Evolutionary conservation across 495 filamentous ascomycete genomes (phyloP), one percentile per base, ranked within the genome.

Genomic region (Mycothermus thermophilus): DNA sequence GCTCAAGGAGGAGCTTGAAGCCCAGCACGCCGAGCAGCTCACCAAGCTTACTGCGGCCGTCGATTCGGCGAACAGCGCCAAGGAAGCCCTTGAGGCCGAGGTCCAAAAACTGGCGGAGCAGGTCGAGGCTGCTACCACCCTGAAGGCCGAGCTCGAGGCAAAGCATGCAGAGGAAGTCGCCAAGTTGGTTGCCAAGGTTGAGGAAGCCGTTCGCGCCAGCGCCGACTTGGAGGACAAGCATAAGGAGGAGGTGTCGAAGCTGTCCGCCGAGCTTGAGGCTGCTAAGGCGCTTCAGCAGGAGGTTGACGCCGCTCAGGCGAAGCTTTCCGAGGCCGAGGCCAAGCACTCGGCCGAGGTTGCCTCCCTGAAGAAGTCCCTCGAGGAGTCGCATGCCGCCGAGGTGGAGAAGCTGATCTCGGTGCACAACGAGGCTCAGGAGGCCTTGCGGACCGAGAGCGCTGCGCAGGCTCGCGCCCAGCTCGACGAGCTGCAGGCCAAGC

Each of bases 351-450:
- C 53, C 13, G 51, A 55, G 9, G 31, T 69, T n/a, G 59, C 54
- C 15, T 41, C 58, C 1, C 30, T 59, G 13, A 66, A 58, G 48
- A 60, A 63, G 37, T 55, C 56, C 18, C 51, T 53, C 9, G 63
- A 69, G 31, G 55, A 61, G 14, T 50, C 44, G 9, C 64, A 72
- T 37, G 55, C 55, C 4, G 46, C 51, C 18, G 67, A 72, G 36
- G 39, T 71, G 6, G 64, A 72, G 44, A 61, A 65, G 43, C 43
- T 72, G 16, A 59, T 64, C 26, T 43, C 53, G 0, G 41, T 53
- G 43, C 54, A 69, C 41, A 52, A 58, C 30, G 58, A 65, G 39
- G 55, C 60, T 17, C 50, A 60, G 18, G 57, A 65, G 41, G 53
- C 50, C 28, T 37, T 52, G 31, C 59, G 53, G 50, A 49, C 49